Base-by-base conservation (phyloP, 768 basidiomycete genomes). In the Tylopilus rubrobrunneus region DNA sequence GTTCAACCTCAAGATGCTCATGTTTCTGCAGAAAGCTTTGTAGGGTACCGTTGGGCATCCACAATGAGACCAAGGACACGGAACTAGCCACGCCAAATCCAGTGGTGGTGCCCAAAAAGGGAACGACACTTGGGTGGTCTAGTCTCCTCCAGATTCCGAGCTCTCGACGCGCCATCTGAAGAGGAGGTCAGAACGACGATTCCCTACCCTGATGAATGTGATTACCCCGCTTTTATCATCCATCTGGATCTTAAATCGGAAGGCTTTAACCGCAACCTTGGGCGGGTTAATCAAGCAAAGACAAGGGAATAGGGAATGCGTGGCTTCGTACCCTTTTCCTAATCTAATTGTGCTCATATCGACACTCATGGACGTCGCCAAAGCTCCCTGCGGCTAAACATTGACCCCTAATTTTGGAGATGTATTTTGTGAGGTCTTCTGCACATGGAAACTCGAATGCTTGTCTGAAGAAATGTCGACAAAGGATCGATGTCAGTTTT, bases 21-120 rank as follows among this genome's bases (percentile, higher is more conserved):
- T 53, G 10, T 1, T 33, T 1, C 3, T 5, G 2, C 5, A 53
- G 10, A 21, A 49, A 53, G 3, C 6, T 42, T 15, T 25, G 10
- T 3, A 51, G 33, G 6, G 23, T 34, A 19, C 67, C 68, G 15
- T 67, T 65, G 2, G 64, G 58, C 53, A 67, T 57, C 68, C 68
- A 70, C 8, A 60, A 56, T 12, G 63, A 65, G 19, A 70, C 69
- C 54, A 70, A 60, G 23, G 52, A 53, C 40, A 14, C 28, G 40
- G 39, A 34, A 19, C 47, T 39, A 1, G 0, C 3, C 8, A 33
- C 1, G 12, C 52, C 52, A 42, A 53, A 53, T 11, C 46, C 52
- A 10, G 36, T 40, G 19, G 46, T 14, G 2, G 1, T 33, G 9
- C 52, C 52, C 23, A 52, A 7, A 27, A 52, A 52, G 2, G 52